A percentile compares a stretch with the other conserved stretches of the same genome.
Conservation (phyloP, 2,329 filamentous ascomycete species). For the Pseudogymnoascus sp. region DNA sequence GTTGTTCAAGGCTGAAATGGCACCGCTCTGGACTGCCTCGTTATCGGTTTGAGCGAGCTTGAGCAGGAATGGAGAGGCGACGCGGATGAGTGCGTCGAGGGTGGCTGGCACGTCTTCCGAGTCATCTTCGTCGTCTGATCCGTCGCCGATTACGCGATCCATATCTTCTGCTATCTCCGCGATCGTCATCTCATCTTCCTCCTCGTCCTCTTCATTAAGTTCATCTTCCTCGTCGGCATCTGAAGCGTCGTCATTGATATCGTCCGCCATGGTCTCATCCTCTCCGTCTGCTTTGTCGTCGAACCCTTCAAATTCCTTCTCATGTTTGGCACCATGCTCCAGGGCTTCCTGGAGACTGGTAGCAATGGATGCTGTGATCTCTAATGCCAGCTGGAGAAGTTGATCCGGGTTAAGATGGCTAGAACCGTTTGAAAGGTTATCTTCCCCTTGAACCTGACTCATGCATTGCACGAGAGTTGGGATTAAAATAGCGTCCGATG, state of each 20-base stretch:
- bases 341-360: conserved; percentile 49
- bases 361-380: conserved; percentile 58
- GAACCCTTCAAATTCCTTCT: conserved; percentile 35
- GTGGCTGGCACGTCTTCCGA: conserved; percentile 22
- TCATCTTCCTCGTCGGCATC: conserved; percentile 36
- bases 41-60: conserved; percentile 26
- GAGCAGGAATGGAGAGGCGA: conserved; percentile 25
- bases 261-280: conserved; percentile 34
- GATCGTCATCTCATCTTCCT: conserved; percentile 47
- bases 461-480: conserved; percentile 34
- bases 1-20: conserved; percentile 58
- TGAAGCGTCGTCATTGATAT: conserved; percentile 30
- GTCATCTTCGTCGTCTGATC: conserved; percentile 28
- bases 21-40: conserved; percentile 42
- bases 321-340: conserved; percentile 36
- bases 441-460: conserved; percentile 18
- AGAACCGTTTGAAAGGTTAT: conserved; percentile 14
- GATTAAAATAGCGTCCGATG: conserved; percentile 45
- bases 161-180: conserved; percentile 57
- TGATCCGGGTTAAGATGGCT: conserved; percentile 23
- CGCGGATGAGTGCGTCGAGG: conserved; percentile 25
- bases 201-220: conserved; percentile 29
- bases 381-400: conserved; percentile 42
- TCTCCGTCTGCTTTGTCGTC: conserved; percentile 31
- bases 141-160: conserved; percentile 52